These are phyloP conservation scores for Puccinia coronata DNA, from an alignment of 1,284 basidiomycete genomes.

Conservation along the genomic window DNA sequence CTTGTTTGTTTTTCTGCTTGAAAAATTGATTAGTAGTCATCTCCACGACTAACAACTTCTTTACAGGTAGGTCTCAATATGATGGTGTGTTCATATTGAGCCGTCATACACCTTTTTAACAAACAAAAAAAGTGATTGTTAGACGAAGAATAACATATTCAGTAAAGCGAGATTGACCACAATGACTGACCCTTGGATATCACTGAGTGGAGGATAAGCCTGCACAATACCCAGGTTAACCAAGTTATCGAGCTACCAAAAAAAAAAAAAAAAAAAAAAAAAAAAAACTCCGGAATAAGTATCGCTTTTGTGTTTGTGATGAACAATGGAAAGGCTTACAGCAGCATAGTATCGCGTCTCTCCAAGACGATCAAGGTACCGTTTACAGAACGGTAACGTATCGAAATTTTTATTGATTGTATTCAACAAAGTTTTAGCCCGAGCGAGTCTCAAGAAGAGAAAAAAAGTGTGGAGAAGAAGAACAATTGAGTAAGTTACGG, in stretches of 20 bases:
- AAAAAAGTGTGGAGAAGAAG: not conserved
- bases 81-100: constrained; percentile 94
- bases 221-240: constrained; percentile 84
- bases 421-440: constrained; percentile 81
- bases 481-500: not conserved
- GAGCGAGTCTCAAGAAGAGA: constrained; percentile 67
- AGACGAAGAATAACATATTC: not conserved
- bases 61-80: constrained; percentile 85
- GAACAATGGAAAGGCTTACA: constrained; percentile 66
- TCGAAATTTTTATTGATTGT: constrained; percentile 93
- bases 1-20: too few relatives aligned
- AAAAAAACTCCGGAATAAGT: too few relatives aligned
- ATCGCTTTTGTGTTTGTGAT: too few relatives aligned
- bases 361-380: constrained; percentile 90
- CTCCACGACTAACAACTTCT: constrained; percentile 90
- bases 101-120: constrained; percentile 74
- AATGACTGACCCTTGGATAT: constrained; percentile 62
- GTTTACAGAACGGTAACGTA: constrained; percentile 89
- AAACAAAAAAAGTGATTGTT: not conserved
- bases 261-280: constrained; percentile 24
- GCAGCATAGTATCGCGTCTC: constrained; percentile 93
- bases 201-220: constrained; percentile 91
- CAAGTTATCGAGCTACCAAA: constrained; percentile 76
- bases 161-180: constrained; percentile 35
- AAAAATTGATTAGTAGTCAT: constrained; percentile 70